phyloP scores from a whole-genome alignment of 148 eudicot genomes.

The Fallopia convolvulus region DNA sequence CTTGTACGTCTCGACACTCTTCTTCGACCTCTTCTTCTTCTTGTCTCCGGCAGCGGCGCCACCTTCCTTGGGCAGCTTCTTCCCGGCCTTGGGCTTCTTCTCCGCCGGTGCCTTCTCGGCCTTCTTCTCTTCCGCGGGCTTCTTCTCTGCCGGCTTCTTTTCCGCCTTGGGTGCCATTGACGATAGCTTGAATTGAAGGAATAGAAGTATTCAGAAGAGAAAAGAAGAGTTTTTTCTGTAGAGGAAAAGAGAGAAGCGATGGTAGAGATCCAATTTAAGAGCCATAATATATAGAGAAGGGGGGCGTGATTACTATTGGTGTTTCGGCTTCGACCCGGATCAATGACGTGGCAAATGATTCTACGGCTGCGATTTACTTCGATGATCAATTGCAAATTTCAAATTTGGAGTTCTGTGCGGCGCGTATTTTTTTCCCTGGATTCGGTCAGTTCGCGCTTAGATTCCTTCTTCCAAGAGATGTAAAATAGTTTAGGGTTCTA shows the following conservation, averaged over 20 bases:
- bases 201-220: too few species aligned
- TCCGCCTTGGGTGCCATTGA: too few species aligned
- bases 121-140: too few species aligned
- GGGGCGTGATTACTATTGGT: background rate
- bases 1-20: constrained; percentile 14
- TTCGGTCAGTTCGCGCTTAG: background rate
- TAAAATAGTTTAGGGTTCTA: too few species aligned
- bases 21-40: constrained; percentile 14
- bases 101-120: constrained; percentile 28
- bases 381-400: too few species aligned
- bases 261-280: background rate
- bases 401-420: background rate
- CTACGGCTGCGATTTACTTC: background rate
- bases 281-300: background rate
- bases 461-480: too few species aligned
- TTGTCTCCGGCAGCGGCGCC: constrained; percentile 22
- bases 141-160: too few species aligned
- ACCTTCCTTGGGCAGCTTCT: constrained; percentile 33
- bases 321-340: background rate
- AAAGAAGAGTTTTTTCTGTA: too few species aligned
- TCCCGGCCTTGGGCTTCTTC: constrained; percentile 46
- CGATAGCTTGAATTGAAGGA: too few species aligned
- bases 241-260: too few species aligned
- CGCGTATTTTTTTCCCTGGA: background rate
- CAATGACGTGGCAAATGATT: background rate